Percentiles rank a stretch among this genome's conserved stretches.
Conservation (phyloP, 1,284 basidiomycete species). For the Wallemia hederae region DNA sequence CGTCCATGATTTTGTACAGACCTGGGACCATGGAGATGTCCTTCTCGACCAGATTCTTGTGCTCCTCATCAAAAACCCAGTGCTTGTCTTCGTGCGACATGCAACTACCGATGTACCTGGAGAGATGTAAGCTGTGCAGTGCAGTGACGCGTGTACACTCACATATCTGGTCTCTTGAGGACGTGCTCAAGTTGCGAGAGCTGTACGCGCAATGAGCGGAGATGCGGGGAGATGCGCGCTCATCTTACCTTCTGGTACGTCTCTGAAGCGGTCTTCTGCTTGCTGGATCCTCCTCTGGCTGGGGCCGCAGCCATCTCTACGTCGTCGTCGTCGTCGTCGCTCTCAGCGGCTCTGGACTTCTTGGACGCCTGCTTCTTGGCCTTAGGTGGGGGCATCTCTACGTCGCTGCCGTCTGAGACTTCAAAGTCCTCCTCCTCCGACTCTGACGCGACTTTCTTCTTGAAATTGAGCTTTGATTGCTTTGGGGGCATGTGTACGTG, state of each 20-base stretch:
- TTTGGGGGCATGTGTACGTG: neutral
- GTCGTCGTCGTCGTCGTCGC: conserved; percentile 11
- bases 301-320: conserved; percentile 9
- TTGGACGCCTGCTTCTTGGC: conserved; percentile 17
- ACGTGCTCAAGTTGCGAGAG: conserved; percentile 91
- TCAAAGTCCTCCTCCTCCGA: neutral
- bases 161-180: conserved; percentile 73
- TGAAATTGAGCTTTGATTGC: neutral
- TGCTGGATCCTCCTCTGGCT: conserved; percentile 9
- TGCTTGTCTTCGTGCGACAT: conserved; percentile 39
- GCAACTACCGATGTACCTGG: conserved; percentile 64
- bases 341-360: conserved; percentile 9
- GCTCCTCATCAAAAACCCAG: conserved; percentile 62
- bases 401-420: neutral
- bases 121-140: neutral
- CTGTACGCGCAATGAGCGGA: conserved; percentile 19
- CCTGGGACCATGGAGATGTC: conserved; percentile 84
- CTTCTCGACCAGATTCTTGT: conserved; percentile 39
- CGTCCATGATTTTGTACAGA: conserved; percentile 98
- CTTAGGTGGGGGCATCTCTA: conserved; percentile 8
- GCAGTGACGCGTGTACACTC: neutral
- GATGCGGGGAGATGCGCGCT: conserved; percentile 4
- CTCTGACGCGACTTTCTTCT: neutral
- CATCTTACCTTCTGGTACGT: conserved; percentile 56
- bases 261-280: conserved; percentile 69